These are phyloP conservation scores for Xylaria curta DNA, from an alignment of 495 filamentous ascomycete genomes.

Conservation along the genomic window DNA sequence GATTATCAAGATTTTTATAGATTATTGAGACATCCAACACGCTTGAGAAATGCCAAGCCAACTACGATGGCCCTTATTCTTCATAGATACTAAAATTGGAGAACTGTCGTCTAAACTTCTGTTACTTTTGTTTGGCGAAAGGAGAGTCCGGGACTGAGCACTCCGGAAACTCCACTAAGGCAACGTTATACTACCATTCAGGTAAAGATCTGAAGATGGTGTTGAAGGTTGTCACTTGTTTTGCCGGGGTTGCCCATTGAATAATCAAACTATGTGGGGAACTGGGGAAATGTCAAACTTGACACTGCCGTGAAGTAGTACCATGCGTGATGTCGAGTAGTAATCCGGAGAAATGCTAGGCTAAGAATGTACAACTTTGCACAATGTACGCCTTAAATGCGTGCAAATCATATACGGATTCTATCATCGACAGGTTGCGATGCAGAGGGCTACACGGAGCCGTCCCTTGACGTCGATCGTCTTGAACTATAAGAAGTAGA, in stretches of 20 bases:
- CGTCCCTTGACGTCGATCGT: background rate
- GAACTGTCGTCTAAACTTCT: background rate
- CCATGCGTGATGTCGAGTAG: background rate
- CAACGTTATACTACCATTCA: background rate
- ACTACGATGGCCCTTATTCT: background rate
- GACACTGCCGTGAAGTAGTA: background rate
- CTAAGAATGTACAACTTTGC: constrained; percentile 2
- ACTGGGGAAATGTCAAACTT: constrained; percentile 1
- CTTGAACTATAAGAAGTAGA: constrained; percentile 15
- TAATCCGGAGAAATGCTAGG: background rate
- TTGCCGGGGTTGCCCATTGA: background rate
- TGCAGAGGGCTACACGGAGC: background rate
- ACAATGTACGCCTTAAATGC: background rate
- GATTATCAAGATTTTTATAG: background rate
- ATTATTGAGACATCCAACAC: background rate
- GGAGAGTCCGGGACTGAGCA: background rate
- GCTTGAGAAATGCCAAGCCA: background rate
- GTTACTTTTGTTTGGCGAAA: background rate
- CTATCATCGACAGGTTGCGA: background rate
- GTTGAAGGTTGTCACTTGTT: constrained; percentile 4
- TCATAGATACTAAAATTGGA: background rate
- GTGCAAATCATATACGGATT: background rate
- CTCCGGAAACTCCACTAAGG: constrained; percentile 12
- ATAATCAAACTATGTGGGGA: constrained; percentile 22
- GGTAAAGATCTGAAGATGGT: constrained; percentile 12